Evolutionary conservation across 352 stramenopile genomes (phyloP), one percentile per base, ranked within the genome.

Genomic region (Phytopythium helicoides): DNA sequence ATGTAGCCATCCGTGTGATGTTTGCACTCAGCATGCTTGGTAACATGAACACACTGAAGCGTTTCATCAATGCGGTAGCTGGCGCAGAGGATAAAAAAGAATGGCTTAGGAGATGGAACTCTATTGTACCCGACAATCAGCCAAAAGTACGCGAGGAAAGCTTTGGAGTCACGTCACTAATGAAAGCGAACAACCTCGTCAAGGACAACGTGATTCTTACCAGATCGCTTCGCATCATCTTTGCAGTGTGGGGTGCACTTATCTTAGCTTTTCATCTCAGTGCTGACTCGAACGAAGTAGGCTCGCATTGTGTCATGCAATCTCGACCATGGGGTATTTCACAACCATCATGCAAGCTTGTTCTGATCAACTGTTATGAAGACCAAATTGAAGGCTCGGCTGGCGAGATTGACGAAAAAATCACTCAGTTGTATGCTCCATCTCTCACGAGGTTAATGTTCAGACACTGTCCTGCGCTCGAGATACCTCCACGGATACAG

Each of bases 1-100:
- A 80, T 25, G 36, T 66, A 6, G 28, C 42, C 0, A 66, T 69
- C 23, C 57, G 52, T 16, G 45, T 57, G 22, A 11, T 73, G 3
- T 64, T 79, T 41, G 60, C 60, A 3, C 5, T 75, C 12, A 68
- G 65, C 11, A 64, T 73, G 47, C 21, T 68, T 9, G 34, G 42
- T 14, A 68, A 65, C 21, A 31, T 79, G 9, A 64, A 71, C 34
- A 69, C 66, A 7, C 72, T 74, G 37, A 73, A 71, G 28, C 64
- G 68, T 18, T 33, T 73, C 18, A 52, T 45, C 5, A 31, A 23
- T 31, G 40, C 26, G 18, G 54, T 41, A 15, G 18, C 56, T 0
- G 35, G n/a, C 7, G 51, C n/a, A 26, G 25, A 12, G 44, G 37
- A 3, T 21, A 39, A 16, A 55, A 15, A 50, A 18, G 12, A n/a